phyloP scores from a whole-genome alignment of 305 asterid genomes.

The Fraxinus paxiana region DNA sequence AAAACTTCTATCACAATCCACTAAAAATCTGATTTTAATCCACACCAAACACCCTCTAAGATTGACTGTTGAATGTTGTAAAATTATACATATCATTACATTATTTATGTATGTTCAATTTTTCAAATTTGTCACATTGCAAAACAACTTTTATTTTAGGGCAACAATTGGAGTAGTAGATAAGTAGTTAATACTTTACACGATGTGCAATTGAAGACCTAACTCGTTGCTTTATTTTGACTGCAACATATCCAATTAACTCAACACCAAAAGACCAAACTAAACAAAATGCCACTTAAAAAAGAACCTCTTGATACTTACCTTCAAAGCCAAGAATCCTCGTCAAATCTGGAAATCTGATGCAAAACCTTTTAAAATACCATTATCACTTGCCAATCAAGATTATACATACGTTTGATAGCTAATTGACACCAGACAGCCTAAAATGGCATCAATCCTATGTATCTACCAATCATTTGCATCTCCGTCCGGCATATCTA shows the following conservation, averaged over 20 bases:
- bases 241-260: not conserved
- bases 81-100: not conserved
- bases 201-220: not conserved
- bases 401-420: not conserved
- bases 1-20: too few relatives aligned
- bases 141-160: not conserved
- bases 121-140: not conserved
- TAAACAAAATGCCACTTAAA: not conserved
- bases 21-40: too few relatives aligned
- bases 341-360: not conserved
- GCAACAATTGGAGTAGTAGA: not conserved
- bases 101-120: too few relatives aligned
- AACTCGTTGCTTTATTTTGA: not conserved
- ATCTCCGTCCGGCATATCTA: not conserved
- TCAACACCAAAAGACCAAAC: not conserved
- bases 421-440: not conserved
- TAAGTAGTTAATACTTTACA: not conserved
- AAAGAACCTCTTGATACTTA: not conserved
- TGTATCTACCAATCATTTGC: conserved; percentile 4
- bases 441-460: not conserved
- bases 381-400: not conserved
- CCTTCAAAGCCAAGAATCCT: not conserved
- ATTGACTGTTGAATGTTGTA: not conserved
- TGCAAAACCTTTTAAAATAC: not conserved
- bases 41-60: too few relatives aligned